These are phyloP conservation scores for Lachancea lanzarotensis DNA, from an alignment of 805 yeast species.

Conservation along the genomic window DNA sequence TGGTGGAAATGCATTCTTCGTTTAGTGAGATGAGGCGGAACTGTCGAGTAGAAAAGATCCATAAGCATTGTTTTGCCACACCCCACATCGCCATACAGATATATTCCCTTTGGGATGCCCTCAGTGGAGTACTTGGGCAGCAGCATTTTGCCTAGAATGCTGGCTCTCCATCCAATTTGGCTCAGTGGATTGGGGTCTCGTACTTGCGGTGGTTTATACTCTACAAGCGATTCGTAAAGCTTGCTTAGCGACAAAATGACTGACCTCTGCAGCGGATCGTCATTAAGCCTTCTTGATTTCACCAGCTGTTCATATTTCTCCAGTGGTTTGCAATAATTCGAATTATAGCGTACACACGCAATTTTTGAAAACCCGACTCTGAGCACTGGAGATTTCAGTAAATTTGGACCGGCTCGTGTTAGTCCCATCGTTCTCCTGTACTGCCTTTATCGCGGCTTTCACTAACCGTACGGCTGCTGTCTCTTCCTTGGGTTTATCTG, in stretches of 20 bases:
- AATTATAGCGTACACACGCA: background rate
- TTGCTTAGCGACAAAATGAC: constrained; percentile 56
- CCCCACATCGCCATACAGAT: constrained; percentile 95
- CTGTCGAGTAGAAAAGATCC: constrained; percentile 86
- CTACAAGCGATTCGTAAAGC: constrained; percentile 47
- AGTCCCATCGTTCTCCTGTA: background rate
- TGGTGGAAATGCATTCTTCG: constrained; percentile 90
- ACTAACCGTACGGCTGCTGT: background rate
- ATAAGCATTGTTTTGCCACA: constrained; percentile 98
- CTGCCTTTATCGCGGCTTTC: background rate
- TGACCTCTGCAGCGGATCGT: constrained; percentile 75
- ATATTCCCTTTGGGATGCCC: constrained; percentile 70
- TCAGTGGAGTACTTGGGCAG: constrained; percentile 22
- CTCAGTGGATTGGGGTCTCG: constrained; percentile 45
- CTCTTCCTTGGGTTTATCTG: too few relatives aligned
- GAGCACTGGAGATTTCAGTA: background rate
- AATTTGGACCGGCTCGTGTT: background rate
- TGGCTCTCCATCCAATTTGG: constrained; percentile 36
- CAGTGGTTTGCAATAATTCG: constrained; percentile 36
- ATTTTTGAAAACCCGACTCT: background rate
- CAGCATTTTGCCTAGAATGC: constrained; percentile 31
- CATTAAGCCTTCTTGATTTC: constrained; percentile 45
- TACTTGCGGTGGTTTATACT: constrained; percentile 59
- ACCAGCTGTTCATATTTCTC: constrained; percentile 47
- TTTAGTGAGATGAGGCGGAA: constrained; percentile 73